Evolutionary conservation across 2,329 filamentous ascomycete species (phyloP), one percentile per base, ranked within the genome.

Genomic region (Fusarium staphyleae): DNA sequence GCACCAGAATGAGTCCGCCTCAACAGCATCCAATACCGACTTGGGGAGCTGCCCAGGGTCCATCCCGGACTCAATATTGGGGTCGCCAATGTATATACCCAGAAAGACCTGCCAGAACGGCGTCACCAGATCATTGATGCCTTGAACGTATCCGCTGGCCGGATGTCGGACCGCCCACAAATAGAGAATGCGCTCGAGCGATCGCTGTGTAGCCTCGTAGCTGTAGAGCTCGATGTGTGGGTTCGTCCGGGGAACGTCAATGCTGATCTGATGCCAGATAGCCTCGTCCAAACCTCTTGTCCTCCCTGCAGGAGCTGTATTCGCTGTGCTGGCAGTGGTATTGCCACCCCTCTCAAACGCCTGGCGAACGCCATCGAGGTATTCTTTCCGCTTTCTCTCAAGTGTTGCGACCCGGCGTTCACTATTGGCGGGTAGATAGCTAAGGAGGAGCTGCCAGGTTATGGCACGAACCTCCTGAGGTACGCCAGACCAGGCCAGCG

Each of bases 191-290:
- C 93, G 87, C 74, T 99, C 96, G 12, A 99, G 78, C 1, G 92
- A 97, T 48, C 93, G 82, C 72, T 99, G 95, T 1, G 96, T 99
- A 4, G 93, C 93, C 74, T 98, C 93, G 70, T 96, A 98, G 62
- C 91, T 85, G 75, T 99, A 99, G 0, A 99, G 81, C 65, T 96
- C 90, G 47, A 99, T 88, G 74, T 98, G 95, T 10, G 95, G 95
- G 70, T 96, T 98, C 4, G 95, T 99, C 43, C 95, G 86, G 3
- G 95, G 95, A 16, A 98, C 91, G 70, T 99, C 95, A 69, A 99
- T 99, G 74, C 92, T 97, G 75, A 99, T 98, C 71, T 99, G 95
- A 77, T 99, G 95, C 95, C 95, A 99, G 53, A 99, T 87, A n/a
- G 91, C 89, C 77, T 99, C 95, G 66, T 99, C 96, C 14, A 99